Percentiles rank a stretch among this genome's conserved stretches.
Evolutionary conservation across 2,329 filamentous ascomycete species (phyloP).

Genomic region (Annulohypoxylon truncatum): DNA sequence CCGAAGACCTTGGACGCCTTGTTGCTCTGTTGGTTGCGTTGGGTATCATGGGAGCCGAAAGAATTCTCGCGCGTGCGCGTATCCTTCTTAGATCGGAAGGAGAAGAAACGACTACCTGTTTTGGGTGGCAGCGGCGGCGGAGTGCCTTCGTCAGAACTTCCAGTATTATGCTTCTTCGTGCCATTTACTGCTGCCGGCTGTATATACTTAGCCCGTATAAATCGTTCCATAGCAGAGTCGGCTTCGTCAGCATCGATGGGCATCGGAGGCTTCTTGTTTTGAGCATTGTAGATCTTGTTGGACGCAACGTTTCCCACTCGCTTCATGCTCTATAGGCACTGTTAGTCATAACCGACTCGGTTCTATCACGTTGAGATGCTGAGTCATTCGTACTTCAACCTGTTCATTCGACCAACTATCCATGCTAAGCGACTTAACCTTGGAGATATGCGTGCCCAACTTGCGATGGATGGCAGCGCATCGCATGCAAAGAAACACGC

Average conservation of each 20-base stretch:
- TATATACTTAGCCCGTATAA: constrained; percentile 94
- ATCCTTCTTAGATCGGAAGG: constrained; percentile 70
- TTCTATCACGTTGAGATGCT: neutral
- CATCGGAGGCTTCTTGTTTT: constrained; percentile 83
- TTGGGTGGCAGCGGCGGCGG: constrained; percentile 72
- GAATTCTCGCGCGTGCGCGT: constrained; percentile 48
- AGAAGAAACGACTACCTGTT: constrained; percentile 71
- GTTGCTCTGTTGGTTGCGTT: constrained; percentile 59
- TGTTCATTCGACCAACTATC: constrained; percentile 97
- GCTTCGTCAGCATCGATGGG: constrained; percentile 92
- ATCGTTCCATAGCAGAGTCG: constrained; percentile 93
- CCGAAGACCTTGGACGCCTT: constrained; percentile 79
- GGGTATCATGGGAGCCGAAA: constrained; percentile 51
- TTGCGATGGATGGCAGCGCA: constrained; percentile 96
- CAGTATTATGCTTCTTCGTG: constrained; percentile 54
- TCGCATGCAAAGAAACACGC: constrained; percentile 97
- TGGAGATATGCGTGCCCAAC: constrained; percentile 96
- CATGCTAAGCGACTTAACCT: constrained; percentile 99
- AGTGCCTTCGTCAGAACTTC: constrained; percentile 67
- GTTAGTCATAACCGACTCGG: constrained; percentile 33
- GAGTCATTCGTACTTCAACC: constrained; percentile 79
- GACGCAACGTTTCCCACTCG: constrained; percentile 86
- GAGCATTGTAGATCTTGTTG: constrained; percentile 90
- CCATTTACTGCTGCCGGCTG: constrained; percentile 55
- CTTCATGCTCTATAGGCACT: constrained; percentile 81